These are phyloP conservation scores for Fusarium sacchari DNA, from an alignment of 2,329 filamentous ascomycete species.

Conservation along the genomic window DNA sequence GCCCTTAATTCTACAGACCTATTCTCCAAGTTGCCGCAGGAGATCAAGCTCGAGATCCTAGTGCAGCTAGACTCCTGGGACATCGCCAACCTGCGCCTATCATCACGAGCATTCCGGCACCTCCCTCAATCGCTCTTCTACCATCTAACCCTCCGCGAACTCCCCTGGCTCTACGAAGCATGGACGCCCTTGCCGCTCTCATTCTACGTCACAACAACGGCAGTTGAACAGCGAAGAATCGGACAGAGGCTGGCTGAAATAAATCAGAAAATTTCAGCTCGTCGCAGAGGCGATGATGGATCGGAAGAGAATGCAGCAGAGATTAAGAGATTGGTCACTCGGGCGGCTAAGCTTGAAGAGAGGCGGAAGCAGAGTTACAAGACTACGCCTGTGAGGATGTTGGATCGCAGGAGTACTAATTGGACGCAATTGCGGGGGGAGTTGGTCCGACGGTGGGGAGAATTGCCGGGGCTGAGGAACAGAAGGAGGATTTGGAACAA, in stretches of 20 bases:
- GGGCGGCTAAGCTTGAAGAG: neutral
- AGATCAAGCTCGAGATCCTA: neutral
- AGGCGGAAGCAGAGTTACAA: neutral
- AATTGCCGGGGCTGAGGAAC: neutral
- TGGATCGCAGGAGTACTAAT: neutral
- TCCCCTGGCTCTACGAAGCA: conserved; percentile 33
- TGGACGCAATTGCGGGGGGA: neutral
- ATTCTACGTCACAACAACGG: conserved; percentile 23
- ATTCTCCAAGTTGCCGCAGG: neutral
- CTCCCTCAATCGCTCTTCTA: conserved; percentile 13
- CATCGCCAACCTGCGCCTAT: neutral
- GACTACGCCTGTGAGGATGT: neutral
- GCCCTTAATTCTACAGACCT: neutral
- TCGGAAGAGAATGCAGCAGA: neutral
- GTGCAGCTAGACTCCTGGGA: neutral
- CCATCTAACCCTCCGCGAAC: conserved; percentile 2
- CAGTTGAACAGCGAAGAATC: neutral
- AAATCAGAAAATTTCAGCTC: no score
- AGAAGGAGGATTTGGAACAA: conserved; percentile 14
- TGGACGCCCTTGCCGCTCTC: conserved; percentile 23
- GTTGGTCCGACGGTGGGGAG: neutral
- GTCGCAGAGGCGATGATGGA: no score
- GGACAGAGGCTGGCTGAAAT: no score
- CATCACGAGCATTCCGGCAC: conserved; percentile 16
- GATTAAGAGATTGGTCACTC: neutral